Conservation (phyloP, 495 filamentous ascomycete species). For the Aspergillus sclerotiicarbonarius region DNA sequence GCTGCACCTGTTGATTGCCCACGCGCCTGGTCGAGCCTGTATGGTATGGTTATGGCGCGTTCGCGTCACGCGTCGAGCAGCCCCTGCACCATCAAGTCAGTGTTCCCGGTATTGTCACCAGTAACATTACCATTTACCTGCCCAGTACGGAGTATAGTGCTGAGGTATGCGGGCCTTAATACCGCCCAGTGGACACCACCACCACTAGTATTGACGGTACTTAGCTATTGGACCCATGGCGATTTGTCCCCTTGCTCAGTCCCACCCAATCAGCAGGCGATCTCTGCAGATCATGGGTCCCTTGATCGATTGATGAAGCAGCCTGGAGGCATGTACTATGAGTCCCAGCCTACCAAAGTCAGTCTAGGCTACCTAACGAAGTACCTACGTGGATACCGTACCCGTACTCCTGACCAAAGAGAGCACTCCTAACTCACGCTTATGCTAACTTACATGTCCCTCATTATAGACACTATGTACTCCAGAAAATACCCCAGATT, state of each 20-base stretch:
- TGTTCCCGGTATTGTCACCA: constrained; percentile 16
- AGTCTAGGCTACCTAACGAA: no score
- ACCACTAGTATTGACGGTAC: no score
- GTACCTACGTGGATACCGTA: no score
- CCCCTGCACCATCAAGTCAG: not conserved
- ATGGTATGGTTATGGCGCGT: constrained; percentile 31
- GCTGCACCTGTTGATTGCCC: constrained; percentile 12
- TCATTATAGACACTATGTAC: no score
- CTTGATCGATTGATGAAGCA: constrained; percentile 7
- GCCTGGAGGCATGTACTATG: not conserved
- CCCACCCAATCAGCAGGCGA: constrained; percentile 11
- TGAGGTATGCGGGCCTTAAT: constrained; percentile 17
- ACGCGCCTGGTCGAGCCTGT: constrained; percentile 16
- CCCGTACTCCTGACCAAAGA: no score
- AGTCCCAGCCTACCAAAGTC: no score
- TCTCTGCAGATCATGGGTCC: constrained; percentile 20
- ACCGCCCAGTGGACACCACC: constrained; percentile 5
- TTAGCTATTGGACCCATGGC: not conserved
- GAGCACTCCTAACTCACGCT: no score
- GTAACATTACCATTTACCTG: constrained; percentile 23
- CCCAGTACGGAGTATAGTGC: not conserved
- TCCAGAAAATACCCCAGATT: no score
- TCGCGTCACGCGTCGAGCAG: constrained; percentile 31
- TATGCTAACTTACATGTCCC: no score
- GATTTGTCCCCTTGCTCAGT: constrained; percentile 24